Conservation (phyloP, 805 yeast genomes). For the Wickerhamomyces mucosus region DNA sequence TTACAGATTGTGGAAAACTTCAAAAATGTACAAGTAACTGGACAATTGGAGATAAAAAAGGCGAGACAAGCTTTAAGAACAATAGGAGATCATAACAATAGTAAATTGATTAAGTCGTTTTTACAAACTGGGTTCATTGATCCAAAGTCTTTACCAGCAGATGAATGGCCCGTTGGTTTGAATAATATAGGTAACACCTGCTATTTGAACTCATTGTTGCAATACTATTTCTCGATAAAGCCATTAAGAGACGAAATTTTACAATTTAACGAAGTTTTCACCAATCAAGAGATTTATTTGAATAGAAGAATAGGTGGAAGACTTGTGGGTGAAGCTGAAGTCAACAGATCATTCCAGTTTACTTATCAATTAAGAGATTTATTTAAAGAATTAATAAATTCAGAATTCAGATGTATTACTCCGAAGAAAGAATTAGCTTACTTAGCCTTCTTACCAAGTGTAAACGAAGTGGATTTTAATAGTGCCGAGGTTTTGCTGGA, state of each 20-base stretch:
- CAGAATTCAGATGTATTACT: constrained; percentile 53
- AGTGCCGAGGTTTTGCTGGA: constrained; percentile 2
- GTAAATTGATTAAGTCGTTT: constrained; percentile 46
- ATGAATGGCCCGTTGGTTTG: constrained; percentile 82
- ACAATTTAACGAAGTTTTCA: constrained; percentile 35
- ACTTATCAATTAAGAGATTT: constrained; percentile 61
- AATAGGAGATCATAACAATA: constrained; percentile 45
- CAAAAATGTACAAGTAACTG: constrained; percentile 25
- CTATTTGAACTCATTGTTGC: constrained; percentile 82
- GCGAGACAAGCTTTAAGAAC: constrained; percentile 49
- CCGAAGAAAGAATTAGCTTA: constrained; percentile 84
- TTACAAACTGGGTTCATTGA: constrained; percentile 56
- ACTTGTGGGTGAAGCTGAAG: constrained; percentile 66
- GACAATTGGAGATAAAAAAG: constrained; percentile 39
- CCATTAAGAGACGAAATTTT: constrained; percentile 68
- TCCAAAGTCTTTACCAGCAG: constrained; percentile 47
- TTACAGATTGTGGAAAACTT: constrained; percentile 44
- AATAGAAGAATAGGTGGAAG: constrained; percentile 83
- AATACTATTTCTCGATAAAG: constrained; percentile 77
- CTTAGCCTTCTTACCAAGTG: constrained; percentile 71
- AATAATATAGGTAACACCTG: constrained; percentile 96
- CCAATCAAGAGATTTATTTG: constrained; percentile 23
- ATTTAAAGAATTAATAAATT: constrained; percentile 59
- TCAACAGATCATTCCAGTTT: constrained; percentile 75
- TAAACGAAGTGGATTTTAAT: constrained; percentile 54